phyloP scores from a whole-genome alignment of 257 asterid species.

The Solanum chilense region DNA sequence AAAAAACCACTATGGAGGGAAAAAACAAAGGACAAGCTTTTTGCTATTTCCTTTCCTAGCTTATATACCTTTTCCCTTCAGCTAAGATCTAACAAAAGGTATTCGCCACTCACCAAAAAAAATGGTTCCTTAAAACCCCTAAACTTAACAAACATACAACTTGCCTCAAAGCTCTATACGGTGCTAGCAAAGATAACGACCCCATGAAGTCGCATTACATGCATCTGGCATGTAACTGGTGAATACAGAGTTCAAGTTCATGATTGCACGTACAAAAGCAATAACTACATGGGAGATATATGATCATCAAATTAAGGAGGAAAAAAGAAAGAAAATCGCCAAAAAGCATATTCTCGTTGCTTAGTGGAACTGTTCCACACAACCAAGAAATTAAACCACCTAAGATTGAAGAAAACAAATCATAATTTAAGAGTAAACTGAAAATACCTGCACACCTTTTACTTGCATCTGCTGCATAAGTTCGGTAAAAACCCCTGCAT shows the following conservation, averaged over 20 bases:
- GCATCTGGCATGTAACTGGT: not conserved
- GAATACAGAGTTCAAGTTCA: not conserved
- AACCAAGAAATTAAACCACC: not conserved
- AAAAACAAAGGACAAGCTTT: not conserved
- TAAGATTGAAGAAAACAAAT: not conserved
- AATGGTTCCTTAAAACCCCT: not conserved
- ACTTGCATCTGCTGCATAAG: constrained; percentile 99
- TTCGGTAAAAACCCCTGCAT: constrained; percentile 95
- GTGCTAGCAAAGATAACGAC: not conserved
- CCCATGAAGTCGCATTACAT: not conserved
- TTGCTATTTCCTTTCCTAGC: not conserved
- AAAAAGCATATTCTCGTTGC: not conserved
- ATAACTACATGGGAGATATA: not conserved
- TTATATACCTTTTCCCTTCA: not conserved
- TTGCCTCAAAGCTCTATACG: not conserved
- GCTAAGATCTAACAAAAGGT: not conserved
- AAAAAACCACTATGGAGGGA: not conserved
- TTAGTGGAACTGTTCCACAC: not conserved
- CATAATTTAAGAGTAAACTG: not conserved
- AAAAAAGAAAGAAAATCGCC: not conserved
- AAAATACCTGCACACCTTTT: constrained; percentile 89
- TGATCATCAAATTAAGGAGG: not conserved
- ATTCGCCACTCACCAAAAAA: not conserved
- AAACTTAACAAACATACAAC: not conserved
- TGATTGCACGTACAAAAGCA: not conserved